These are phyloP conservation scores for Solanum gandarillasii DNA, from an alignment of 257 asterid genomes.

Conservation along the genomic window DNA sequence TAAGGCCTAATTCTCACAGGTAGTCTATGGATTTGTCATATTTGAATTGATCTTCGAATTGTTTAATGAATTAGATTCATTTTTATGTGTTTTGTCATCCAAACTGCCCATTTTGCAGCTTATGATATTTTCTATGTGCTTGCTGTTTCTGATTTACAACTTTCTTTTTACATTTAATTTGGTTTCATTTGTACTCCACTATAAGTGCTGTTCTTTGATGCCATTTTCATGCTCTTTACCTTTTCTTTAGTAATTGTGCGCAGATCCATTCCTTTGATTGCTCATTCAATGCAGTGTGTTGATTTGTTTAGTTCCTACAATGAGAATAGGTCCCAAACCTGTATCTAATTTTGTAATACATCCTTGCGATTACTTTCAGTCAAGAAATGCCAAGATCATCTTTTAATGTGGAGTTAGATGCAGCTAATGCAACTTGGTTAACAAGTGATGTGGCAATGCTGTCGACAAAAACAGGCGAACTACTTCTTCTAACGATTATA, in stretches of 20 bases:
- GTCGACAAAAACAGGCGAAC: conserved; percentile 89
- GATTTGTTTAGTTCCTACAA: neutral
- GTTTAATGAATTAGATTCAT: neutral
- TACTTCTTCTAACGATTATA: conserved; percentile 77
- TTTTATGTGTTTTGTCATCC: neutral
- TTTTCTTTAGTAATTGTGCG: neutral
- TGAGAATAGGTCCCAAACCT: neutral
- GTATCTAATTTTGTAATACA: neutral
- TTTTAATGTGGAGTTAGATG: conserved; percentile 83
- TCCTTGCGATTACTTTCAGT: conserved; percentile 28
- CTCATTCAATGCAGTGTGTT: neutral
- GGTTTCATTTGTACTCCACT: neutral
- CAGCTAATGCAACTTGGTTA: conserved; percentile 87
- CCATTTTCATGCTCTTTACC: neutral
- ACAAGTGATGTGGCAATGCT: conserved; percentile 87
- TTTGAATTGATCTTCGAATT: neutral
- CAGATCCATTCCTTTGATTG: neutral
- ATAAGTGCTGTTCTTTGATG: neutral
- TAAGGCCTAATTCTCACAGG: neutral
- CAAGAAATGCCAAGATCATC: conserved; percentile 76
- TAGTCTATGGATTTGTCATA: neutral
- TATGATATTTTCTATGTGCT: neutral
- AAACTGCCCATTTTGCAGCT: neutral
- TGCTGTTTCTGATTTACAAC: neutral
- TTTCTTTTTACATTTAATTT: neutral